These are phyloP conservation scores for Blepharisma japonicum DNA, from an alignment of 73 alveolate species.

Conservation along the genomic window DNA sequence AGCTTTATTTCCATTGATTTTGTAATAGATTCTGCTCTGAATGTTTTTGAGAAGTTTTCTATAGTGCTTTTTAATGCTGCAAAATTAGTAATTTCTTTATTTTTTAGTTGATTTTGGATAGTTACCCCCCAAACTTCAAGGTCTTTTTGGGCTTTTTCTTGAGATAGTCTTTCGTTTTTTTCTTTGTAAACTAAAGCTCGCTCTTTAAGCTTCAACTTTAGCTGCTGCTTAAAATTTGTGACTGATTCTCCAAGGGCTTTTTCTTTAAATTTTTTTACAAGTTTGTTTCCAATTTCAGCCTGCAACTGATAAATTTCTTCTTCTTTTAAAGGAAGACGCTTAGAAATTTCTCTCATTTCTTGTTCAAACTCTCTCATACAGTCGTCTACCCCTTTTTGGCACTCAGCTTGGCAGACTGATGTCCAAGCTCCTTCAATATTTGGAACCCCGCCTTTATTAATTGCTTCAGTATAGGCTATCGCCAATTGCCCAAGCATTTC, in stretches of 20 bases:
- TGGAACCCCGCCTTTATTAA: constrained; percentile 93
- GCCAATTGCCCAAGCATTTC: constrained; percentile 87
- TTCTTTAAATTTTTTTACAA: background rate
- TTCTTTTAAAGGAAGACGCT: constrained; percentile 4
- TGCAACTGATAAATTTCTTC: background rate
- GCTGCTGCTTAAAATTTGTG: background rate
- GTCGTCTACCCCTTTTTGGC: constrained; percentile 72
- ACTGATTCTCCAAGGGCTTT: constrained; percentile 28
- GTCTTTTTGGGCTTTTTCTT: constrained; percentile 8
- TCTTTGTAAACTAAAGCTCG: background rate
- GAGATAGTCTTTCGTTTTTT: background rate
- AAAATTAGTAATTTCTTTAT: background rate
- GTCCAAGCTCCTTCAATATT: constrained; percentile 95
- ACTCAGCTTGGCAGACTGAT: constrained; percentile 88
- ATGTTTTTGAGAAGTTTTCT: background rate
- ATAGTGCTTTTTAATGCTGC: background rate
- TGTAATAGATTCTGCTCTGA: background rate
- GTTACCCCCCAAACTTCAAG: background rate
- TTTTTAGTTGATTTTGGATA: background rate
- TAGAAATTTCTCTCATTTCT: constrained; percentile 31
- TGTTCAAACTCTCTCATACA: constrained; percentile 53
- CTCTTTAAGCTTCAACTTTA: constrained; percentile 10
- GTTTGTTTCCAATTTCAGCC: background rate
- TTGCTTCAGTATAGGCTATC: constrained; percentile 80
- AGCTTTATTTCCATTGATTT: too few species aligned